These are phyloP conservation scores for Chimonanthus salicifolius DNA, from an alignment of 164 flowering plant genomes.

Conservation along the genomic window DNA sequence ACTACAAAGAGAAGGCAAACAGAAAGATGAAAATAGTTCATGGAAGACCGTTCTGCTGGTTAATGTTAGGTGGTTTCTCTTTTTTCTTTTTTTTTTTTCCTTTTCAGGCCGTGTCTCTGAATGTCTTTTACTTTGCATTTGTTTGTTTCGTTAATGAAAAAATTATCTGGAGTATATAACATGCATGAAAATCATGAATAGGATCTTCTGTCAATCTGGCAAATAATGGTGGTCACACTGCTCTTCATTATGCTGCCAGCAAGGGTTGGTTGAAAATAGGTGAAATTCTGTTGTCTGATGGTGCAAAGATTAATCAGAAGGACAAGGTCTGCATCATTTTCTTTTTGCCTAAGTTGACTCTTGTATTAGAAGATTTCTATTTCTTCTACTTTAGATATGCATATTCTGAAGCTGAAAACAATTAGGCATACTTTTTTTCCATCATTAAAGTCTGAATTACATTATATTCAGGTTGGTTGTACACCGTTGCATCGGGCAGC, in stretches of 20 bases:
- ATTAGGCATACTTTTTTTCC: background rate
- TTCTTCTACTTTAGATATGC: background rate
- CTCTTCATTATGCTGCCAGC: conserved; percentile 98
- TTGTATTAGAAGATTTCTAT: background rate
- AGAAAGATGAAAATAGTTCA: too few species aligned
- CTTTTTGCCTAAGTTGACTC: background rate
- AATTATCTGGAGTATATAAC: background rate
- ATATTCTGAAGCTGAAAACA: background rate
- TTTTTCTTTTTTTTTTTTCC: background rate
- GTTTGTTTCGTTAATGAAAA: background rate
- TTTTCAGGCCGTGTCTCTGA: background rate
- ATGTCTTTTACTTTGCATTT: background rate
- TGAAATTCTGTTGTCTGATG: conserved; percentile 60
- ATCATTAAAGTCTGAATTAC: background rate
- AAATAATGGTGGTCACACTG: conserved; percentile 87
- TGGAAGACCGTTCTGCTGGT: too few species aligned
- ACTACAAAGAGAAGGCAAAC: too few species aligned
- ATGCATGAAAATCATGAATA: conserved; percentile 21
- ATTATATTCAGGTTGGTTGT: conserved; percentile 70
- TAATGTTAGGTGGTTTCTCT: background rate
- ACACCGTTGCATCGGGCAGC: conserved; percentile 98
- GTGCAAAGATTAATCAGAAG: conserved; percentile 68
- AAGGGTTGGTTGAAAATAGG: conserved; percentile 82
- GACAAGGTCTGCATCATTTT: conserved; percentile 49
- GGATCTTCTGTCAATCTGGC: conserved; percentile 83